Percentiles rank a stretch among this genome's conserved stretches.
phyloP scores from a whole-genome alignment of 2,329 filamentous ascomycete species.

The Samsoniella hepiali region DNA sequence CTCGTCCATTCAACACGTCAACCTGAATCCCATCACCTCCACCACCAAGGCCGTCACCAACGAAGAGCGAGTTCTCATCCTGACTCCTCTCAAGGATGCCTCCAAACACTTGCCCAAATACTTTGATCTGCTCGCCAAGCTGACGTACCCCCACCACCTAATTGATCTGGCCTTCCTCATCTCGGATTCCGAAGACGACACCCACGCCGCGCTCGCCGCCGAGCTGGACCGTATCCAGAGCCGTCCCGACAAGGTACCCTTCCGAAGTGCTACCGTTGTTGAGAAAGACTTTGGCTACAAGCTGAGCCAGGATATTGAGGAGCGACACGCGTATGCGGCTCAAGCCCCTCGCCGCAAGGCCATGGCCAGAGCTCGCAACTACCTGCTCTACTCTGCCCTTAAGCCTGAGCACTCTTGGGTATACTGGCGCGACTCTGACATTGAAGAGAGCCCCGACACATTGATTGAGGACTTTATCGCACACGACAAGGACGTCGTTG shows the following conservation, averaged over 20 bases:
- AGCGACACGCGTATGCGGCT: slow-evolving; percentile 80
- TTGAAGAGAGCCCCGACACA: slow-evolving; percentile 79
- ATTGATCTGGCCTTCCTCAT: slow-evolving; percentile 96
- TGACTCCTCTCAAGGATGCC: slow-evolving; percentile 91
- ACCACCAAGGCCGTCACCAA: slow-evolving; percentile 75
- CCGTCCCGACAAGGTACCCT: slow-evolving; percentile 73
- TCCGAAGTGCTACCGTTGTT: slow-evolving; percentile 79
- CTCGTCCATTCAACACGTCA: slow-evolving; percentile 70
- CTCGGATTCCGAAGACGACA: slow-evolving; percentile 88
- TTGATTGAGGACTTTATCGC: slow-evolving; percentile 95
- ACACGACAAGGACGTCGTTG: slow-evolving; percentile 87
- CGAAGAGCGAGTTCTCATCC: slow-evolving; percentile 82
- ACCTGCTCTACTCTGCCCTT: slow-evolving; percentile 76
- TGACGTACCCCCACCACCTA: slow-evolving; percentile 91
- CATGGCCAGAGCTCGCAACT: slow-evolving; percentile 89
- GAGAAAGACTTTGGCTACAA: slow-evolving; percentile 85
- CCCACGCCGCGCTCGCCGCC: slow-evolving; percentile 75
- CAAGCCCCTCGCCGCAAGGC: slow-evolving; percentile 88
- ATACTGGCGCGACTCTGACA: slow-evolving; percentile 97
- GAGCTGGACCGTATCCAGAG: slow-evolving; percentile 88
- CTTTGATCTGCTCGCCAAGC: slow-evolving; percentile 84
- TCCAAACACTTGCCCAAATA: slow-evolving; percentile 78
- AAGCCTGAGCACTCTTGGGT: slow-evolving; percentile 97
- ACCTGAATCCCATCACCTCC: slow-evolving; percentile 82
- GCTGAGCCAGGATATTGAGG: slow-evolving; percentile 73